A percentile compares a stretch with the other conserved stretches of the same genome.
phyloP scores from a whole-genome alignment of 208 protist species.

The Acanthamoeba comandoni region DNA sequence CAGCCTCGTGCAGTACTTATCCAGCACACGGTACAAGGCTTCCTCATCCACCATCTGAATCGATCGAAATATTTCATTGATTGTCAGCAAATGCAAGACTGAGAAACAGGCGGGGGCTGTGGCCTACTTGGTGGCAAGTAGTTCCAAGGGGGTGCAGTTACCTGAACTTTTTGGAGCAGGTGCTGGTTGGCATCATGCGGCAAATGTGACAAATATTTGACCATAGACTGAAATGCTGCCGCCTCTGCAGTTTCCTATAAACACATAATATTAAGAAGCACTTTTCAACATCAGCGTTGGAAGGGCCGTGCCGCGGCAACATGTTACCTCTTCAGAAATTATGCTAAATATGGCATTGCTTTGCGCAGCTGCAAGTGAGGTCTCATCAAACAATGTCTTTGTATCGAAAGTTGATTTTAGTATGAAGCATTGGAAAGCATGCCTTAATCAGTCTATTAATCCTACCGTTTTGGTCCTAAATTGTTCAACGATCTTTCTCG shows the following conservation, averaged over 20 bases:
- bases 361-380: slow-evolving; percentile 9
- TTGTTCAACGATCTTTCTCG: slow-evolving; percentile 7
- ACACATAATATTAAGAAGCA: neutral
- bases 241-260: slow-evolving; percentile 27
- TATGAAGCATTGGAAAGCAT: neutral
- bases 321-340: slow-evolving; percentile 29
- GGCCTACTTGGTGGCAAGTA: neutral
- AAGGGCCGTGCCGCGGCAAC: neutral
- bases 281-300: neutral
- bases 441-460: neutral
- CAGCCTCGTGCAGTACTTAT: slow-evolving; percentile 8
- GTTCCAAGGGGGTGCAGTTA: neutral
- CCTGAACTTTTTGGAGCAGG: slow-evolving; percentile 48
- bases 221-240: slow-evolving; percentile 2
- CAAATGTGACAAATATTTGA: slow-evolving; percentile 26
- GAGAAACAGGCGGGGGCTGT: neutral
- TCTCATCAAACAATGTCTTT: slow-evolving; percentile 51
- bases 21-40: slow-evolving; percentile 47
- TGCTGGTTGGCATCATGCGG: slow-evolving; percentile 42
- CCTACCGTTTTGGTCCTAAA: slow-evolving; percentile 4
- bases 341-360: slow-evolving; percentile 61
- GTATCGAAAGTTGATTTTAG: neutral
- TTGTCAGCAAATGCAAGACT: neutral
- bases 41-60: slow-evolving; percentile 14
- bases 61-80: neutral